These are phyloP conservation scores for Salisapilia sapeloensis DNA, from an alignment of 352 stramenopile genomes.

Conservation along the genomic window DNA sequence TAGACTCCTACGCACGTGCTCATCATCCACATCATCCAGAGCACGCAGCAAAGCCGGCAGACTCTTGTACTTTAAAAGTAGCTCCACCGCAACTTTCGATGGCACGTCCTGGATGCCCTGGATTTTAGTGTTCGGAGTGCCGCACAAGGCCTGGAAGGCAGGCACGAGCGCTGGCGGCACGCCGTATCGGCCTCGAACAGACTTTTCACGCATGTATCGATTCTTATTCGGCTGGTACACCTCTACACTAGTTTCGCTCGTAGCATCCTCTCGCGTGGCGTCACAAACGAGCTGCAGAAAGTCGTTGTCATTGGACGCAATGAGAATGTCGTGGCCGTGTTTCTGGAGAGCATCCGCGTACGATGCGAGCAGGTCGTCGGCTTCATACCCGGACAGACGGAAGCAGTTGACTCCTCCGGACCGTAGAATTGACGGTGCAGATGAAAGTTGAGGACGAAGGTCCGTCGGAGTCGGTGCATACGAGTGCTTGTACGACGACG, in stretches of 20 bases:
- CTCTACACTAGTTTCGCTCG: conserved; percentile 14
- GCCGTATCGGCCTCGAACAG: conserved; percentile 39
- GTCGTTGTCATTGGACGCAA: conserved; percentile 59
- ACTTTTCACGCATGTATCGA: conserved; percentile 40
- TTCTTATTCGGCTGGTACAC: conserved; percentile 63
- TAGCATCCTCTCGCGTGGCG: not conserved
- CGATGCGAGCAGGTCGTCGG: conserved; percentile 50
- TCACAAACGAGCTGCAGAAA: conserved; percentile 39
- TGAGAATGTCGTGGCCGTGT: conserved; percentile 28
- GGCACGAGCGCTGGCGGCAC: conserved; percentile 28
- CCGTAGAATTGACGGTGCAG: conserved; percentile 13
- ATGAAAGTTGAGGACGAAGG: conserved; percentile 19
- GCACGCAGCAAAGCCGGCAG: conserved; percentile 37
- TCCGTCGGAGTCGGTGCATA: conserved; percentile 15
- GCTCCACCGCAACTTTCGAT: conserved; percentile 29
- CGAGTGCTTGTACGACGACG: conserved; percentile 31
- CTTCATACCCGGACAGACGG: conserved; percentile 24
- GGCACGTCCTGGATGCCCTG: conserved; percentile 32
- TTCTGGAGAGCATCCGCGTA: conserved; percentile 22
- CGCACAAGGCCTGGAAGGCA: conserved; percentile 45
- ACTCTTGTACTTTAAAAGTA: conserved; percentile 42
- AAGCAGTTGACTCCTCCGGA: conserved; percentile 26
- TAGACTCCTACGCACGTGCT: conserved; percentile 25
- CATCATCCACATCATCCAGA: conserved; percentile 41
- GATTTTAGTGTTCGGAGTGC: conserved; percentile 51